Percentiles rank a stretch among this genome's conserved stretches.
Conservation (phyloP, 140 eudicot species). For the Flaveria floridana region DNA sequence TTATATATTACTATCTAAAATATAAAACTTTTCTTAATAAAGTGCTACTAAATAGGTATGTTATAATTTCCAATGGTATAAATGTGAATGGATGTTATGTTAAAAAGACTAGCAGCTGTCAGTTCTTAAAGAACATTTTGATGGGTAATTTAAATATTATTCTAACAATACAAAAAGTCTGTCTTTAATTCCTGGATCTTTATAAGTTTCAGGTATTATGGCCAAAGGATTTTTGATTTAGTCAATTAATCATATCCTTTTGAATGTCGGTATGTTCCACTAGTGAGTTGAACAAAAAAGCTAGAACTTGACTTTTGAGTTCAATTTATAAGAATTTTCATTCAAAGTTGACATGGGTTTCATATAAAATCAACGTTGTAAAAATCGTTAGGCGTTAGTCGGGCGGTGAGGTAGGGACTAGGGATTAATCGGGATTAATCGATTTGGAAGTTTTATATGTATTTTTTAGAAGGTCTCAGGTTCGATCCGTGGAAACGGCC, state of each 20-base stretch:
- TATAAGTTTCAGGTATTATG: background rate
- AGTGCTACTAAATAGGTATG: background rate
- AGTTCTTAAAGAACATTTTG: background rate
- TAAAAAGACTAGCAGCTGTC: too few species aligned
- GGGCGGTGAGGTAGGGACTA: too few species aligned
- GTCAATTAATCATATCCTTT: background rate
- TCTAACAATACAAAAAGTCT: background rate
- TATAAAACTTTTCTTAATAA: background rate
- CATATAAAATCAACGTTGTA: background rate
- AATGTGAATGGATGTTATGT: background rate
- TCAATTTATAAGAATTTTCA: background rate
- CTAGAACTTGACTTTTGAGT: background rate
- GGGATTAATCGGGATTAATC: too few species aligned
- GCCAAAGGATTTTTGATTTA: background rate
- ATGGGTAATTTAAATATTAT: background rate
- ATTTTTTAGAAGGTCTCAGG: too few species aligned
- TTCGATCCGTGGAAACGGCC: too few species aligned
- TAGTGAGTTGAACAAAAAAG: background rate
- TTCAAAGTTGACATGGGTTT: conserved; percentile 1
- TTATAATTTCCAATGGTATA: background rate
- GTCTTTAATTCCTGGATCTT: background rate
- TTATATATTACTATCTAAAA: too few species aligned
- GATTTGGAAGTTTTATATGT: too few species aligned
- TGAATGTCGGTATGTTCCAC: background rate
- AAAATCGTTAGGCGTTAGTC: too few species aligned